These are phyloP conservation scores for Aureobasidium leucospermi DNA, from an alignment of 2,329 filamentous ascomycete species.

Conservation along the genomic window DNA sequence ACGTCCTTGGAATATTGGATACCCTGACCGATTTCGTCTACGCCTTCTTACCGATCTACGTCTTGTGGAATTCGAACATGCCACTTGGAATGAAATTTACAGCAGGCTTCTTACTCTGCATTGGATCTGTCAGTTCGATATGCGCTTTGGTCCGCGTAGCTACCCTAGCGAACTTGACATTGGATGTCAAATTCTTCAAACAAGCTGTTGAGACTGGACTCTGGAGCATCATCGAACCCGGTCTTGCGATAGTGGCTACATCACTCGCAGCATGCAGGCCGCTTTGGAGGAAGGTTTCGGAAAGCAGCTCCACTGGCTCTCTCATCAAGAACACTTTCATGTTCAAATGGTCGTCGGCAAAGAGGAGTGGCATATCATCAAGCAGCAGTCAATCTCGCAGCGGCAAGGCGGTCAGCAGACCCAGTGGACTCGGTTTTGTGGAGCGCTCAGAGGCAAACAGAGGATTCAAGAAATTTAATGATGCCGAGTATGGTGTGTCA, in stretches of 20 bases:
- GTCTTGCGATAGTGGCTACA: conserved; percentile 27
- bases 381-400: background rate
- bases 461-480: conserved; percentile 1
- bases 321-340: background rate
- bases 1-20: conserved; percentile 26
- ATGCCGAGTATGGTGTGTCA: background rate
- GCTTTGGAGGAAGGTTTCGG: conserved; percentile 18
- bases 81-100: conserved; percentile 34
- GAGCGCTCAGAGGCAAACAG: background rate
- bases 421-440: background rate
- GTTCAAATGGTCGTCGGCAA: background rate
- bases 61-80: conserved; percentile 36
- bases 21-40: conserved; percentile 30
- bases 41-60: conserved; percentile 32
- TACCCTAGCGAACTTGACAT: conserved; percentile 18
- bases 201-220: conserved; percentile 22
- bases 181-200: conserved; percentile 20
- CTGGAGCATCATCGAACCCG: conserved; percentile 27
- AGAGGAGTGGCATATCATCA: background rate
- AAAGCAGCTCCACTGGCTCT: background rate
- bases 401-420: background rate
- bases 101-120: conserved; percentile 32
- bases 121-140: conserved; percentile 27
- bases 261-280: conserved; percentile 27
- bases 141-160: conserved; percentile 20